Evolutionary conservation across 176 grass and related monocot genomes (phyloP).

Genomic region (maize (Zea mays)): DNA sequence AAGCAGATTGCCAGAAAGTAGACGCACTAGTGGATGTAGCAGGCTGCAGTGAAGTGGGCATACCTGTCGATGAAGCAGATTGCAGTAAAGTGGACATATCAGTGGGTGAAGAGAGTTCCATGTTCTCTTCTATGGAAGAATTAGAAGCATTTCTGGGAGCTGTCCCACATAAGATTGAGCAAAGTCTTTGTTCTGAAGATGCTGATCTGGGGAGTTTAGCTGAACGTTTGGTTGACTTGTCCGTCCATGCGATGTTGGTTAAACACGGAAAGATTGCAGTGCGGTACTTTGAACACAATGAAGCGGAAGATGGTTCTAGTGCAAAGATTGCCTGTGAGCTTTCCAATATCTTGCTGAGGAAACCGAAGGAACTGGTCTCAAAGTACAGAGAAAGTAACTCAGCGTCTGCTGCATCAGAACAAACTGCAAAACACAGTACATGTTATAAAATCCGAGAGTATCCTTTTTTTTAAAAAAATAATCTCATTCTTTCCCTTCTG

Average conservation of each 20-base stretch:
- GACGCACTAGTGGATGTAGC: constrained; percentile 24
- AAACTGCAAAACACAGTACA: constrained; percentile 43
- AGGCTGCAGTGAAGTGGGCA: constrained; percentile 29
- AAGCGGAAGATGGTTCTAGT: constrained; percentile 44
- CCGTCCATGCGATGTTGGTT: constrained; percentile 55
- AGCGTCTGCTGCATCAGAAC: constrained; percentile 29
- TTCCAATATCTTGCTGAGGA: constrained; percentile 66
- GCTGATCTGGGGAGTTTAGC: constrained; percentile 71
- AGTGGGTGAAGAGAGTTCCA: constrained; percentile 25
- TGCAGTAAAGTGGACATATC: constrained; percentile 26
- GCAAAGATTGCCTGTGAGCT: constrained; percentile 52
- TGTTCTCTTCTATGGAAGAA: constrained; percentile 62
- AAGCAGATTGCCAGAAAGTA: constrained; percentile 41
- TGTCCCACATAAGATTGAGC: constrained; percentile 82
- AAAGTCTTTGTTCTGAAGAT: constrained; percentile 65
- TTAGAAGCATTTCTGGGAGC: constrained; percentile 65
- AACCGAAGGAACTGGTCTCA: constrained; percentile 71
- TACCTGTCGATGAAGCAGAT: constrained; percentile 38
- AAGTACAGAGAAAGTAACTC: constrained; percentile 61
- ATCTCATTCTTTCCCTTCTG: constrained; percentile 31
- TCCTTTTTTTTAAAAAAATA: constrained; percentile 46
- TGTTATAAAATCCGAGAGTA: constrained; percentile 88
- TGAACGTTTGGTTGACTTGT: constrained; percentile 73
- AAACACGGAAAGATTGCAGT: constrained; percentile 47
- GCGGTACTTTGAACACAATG: constrained; percentile 37